These are phyloP conservation scores for Drechslerella dactyloides DNA, from an alignment of 2,329 filamentous ascomycete species.

Conservation along the genomic window DNA sequence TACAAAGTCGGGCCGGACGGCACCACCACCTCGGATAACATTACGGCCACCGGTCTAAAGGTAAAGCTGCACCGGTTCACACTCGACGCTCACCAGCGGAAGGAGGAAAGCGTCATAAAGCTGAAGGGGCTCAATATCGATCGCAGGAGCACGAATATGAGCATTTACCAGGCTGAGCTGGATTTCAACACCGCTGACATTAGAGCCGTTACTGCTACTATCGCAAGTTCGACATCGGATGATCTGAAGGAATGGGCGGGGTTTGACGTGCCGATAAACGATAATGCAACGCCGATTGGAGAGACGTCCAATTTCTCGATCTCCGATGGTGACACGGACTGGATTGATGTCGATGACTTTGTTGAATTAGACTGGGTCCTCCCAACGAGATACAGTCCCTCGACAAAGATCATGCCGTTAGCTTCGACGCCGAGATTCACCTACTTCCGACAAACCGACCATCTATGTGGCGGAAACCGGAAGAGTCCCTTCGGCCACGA, in stretches of 20 bases:
- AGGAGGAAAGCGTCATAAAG: slow-evolving; percentile 77
- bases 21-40: slow-evolving; percentile 65
- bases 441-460: slow-evolving; percentile 96
- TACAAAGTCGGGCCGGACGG: slow-evolving; percentile 68
- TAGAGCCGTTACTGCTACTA: slow-evolving; percentile 87
- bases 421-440: slow-evolving; percentile 94
- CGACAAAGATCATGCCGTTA: slow-evolving; percentile 91
- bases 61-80: slow-evolving; percentile 96
- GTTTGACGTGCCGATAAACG: slow-evolving; percentile 55
- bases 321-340: slow-evolving; percentile 90
- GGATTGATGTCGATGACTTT: slow-evolving; percentile 99
- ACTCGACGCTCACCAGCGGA: slow-evolving; percentile 90
- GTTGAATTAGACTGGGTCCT: slow-evolving; percentile 97
- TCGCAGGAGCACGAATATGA: slow-evolving; percentile 86
- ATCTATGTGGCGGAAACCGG: slow-evolving; percentile 75
- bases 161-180: slow-evolving; percentile 91
- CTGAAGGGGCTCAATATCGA: slow-evolving; percentile 74
- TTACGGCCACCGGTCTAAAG: slow-evolving; percentile 95
- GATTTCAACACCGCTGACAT: slow-evolving; percentile 92
- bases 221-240: slow-evolving; percentile 78
- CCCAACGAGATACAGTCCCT: slow-evolving; percentile 84
- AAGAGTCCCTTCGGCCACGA: slow-evolving; percentile 92
- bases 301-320: slow-evolving; percentile 91
- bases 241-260: slow-evolving; percentile 69
- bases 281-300: slow-evolving; percentile 52